Evolutionary conservation across 192 early-diverging fungal species (phyloP).

Genomic region (Podila verticillata): DNA sequence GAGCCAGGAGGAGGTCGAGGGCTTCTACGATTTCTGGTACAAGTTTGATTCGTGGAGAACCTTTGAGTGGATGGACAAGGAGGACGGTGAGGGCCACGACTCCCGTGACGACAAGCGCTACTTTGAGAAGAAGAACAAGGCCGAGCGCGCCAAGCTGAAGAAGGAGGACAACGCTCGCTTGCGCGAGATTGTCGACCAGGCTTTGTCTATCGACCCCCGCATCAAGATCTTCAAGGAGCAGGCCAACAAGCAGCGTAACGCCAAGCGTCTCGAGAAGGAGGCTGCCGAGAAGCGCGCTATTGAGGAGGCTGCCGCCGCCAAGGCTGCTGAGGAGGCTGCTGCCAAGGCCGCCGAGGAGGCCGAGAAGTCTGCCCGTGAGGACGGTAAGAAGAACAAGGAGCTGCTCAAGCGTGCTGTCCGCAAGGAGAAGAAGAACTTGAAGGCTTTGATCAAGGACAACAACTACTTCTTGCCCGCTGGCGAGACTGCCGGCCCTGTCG

Average conservation of each 20-base stretch:
- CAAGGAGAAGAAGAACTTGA: conserved; percentile 93
- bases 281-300: conserved; percentile 69
- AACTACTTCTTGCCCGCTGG: conserved; percentile 80
- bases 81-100: conserved; percentile 87
- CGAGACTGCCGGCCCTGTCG: conserved; percentile 61
- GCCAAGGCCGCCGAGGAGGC: conserved; percentile 72
- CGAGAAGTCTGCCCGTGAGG: conserved; percentile 67
- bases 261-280: conserved; percentile 90
- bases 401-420: conserved; percentile 86
- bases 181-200: conserved; percentile 82
- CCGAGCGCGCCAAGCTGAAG: conserved; percentile 91
- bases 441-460: conserved; percentile 77
- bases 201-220: conserved; percentile 88
- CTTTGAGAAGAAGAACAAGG: conserved; percentile 95
- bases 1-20: conserved; percentile 73
- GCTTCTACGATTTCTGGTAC: conserved; percentile 89
- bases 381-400: conserved; percentile 87
- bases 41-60: conserved; percentile 97
- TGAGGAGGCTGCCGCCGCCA: conserved; percentile 57
- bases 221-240: conserved; percentile 89
- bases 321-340: conserved; percentile 62
- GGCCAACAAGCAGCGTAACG: conserved; percentile 90
- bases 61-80: conserved; percentile 98
- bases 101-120: conserved; percentile 97
- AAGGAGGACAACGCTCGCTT: conserved; percentile 97